Evolutionary conservation across 2,329 filamentous ascomycete genomes (phyloP), one percentile per base, ranked within the genome.

Genomic region (Zymoseptoria pseudotritici): DNA sequence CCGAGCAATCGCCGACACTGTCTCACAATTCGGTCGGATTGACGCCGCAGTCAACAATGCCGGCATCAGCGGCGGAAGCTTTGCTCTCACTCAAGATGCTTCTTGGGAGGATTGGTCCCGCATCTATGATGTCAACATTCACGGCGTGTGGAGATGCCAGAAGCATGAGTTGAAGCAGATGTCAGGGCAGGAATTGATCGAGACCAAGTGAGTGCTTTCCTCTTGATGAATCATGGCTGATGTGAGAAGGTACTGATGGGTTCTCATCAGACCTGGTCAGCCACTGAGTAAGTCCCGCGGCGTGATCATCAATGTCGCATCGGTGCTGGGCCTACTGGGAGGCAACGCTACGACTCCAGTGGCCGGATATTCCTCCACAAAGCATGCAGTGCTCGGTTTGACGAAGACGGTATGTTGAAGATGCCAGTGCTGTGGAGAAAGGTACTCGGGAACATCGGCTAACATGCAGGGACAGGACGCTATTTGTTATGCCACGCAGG

Each of bases 1-100:
- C 53, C 60, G 61, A 9, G 70, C 70, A 13, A 69, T 77, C 64
- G 55, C 75, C 0, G 57, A 69, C 0, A 78, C 83, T 0, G 11
- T 83, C 2, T 57, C 73, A 1, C 66, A 69, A 1, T 86, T 82
- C 62, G 82, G 81, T 1, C 75, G 81, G 0, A 63, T 87, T 1
- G 83, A 87, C 65, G 82, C 87, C 22, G 74, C 87, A 0, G 73
- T 87, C 54, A 87, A 87, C 67, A 84, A 83, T 61, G 85, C 87
- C 1, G 86, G 85, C 0, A 76, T 87, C 20, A 75, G 76, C 6
- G 85, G 84, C 0, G 75, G 26, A 66, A 17, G 69, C 70, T 13
- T 9, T 20, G 1, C 52, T 7, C 61, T 52, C 11, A 83, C 81
- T 0, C 77, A 82, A 58, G 75, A 83, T 58, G 66, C 77, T 50